Evolutionary conservation across 257 asterid species (phyloP), one percentile per base, ranked within the genome.

Genomic region (Solanum sparsipilum): DNA sequence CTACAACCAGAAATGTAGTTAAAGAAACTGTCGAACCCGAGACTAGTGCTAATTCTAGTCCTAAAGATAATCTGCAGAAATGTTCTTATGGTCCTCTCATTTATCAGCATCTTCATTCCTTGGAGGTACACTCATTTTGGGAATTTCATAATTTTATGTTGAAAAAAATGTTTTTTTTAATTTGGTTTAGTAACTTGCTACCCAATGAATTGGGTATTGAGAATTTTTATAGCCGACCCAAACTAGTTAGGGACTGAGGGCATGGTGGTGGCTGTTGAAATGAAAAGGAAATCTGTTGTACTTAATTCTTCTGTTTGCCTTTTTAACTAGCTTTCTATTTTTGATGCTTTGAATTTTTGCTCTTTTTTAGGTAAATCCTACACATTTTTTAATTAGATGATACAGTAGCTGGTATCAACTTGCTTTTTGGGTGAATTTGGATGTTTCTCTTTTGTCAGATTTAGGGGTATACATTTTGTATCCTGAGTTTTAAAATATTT

Each of bases 101-200:
- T 4, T 94, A 92, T 88, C 96, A 78, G 39, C 93, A 96, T 91
- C 94, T 96, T 21, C 98, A 92, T 68, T 90, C 93, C 58, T 36
- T 95, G 88, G 98, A 96, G 98, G 99, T 95, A 90, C 60, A 18
- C 29, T 29, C 12, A 85, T 23, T 38, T 84, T 58, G 25, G 16
- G 25, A 18, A 78, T 68, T 5, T 9, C 10, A 1, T 9, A 13
- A 15, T 58, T 85, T 5, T 78, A 74, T 9, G 44, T 31, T 36
- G 52, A 23, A 35, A 73, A 31, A 16, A 31, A 9, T 2, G 44
- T 6, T 2, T 3, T 4, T 35, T 78, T 39, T 5, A 79, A 81
- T 46, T 29, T 46, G 68, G 41, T 29, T 81, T 46, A 79, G 29
- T 46, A 79, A 44, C 67, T 44, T 46, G 41, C 18, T 81, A 18